Percentiles rank a stretch among this genome's conserved stretches.
Evolutionary conservation across 768 basidiomycete genomes (phyloP).

Genomic region (Russula ochroleuca): DNA sequence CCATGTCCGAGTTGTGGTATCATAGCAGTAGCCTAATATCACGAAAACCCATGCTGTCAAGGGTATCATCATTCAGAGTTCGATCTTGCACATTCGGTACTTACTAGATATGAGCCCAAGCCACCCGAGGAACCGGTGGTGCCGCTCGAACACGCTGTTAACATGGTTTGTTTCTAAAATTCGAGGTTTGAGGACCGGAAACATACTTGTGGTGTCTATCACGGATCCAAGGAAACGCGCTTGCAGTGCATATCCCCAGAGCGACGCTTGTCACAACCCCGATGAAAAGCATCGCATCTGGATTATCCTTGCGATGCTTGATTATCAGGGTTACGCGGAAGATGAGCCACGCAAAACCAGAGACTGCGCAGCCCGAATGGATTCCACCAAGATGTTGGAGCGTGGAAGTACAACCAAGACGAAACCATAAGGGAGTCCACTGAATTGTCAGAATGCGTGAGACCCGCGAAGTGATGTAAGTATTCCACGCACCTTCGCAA

Average conservation of each 20-base stretch:
- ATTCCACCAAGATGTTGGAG: constrained; percentile 69
- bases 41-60: constrained; percentile 56
- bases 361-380: constrained; percentile 69
- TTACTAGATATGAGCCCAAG: constrained; percentile 50
- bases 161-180: constrained; percentile 10
- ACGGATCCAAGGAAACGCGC: constrained; percentile 75
- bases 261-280: constrained; percentile 56
- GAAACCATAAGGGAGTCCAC: constrained; percentile 43
- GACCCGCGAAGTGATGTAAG: not conserved
- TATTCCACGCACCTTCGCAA: constrained; percentile 36
- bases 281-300: constrained; percentile 54
- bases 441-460: constrained; percentile 21
- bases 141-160: constrained; percentile 68
- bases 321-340: constrained; percentile 58
- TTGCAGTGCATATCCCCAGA: constrained; percentile 54
- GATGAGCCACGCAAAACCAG: constrained; percentile 66
- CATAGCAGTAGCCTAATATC: constrained; percentile 60
- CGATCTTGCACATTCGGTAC: constrained; percentile 26
- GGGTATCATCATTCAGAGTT: not conserved
- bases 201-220: constrained; percentile 77
- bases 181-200: not conserved
- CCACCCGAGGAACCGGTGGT: constrained; percentile 78
- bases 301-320: constrained; percentile 44
- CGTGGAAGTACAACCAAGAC: constrained; percentile 38
- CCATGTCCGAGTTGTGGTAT: constrained; percentile 53